Evolutionary conservation across 306 rosid genomes (phyloP).

Genomic region (Rosa chinensis): DNA sequence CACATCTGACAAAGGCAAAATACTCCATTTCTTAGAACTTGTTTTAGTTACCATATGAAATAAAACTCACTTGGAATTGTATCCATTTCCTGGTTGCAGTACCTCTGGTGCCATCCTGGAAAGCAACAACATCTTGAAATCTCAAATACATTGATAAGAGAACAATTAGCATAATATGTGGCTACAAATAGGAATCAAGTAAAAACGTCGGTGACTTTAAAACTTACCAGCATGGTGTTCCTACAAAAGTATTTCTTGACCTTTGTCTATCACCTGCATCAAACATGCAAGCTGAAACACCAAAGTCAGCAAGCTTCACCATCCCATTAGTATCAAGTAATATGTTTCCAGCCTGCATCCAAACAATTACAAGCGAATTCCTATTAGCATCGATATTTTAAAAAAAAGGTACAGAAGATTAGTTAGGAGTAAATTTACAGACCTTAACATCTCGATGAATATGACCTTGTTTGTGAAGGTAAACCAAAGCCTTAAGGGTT

Average conservation of each 20-base stretch:
- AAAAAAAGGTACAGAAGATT: neutral
- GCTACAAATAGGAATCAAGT: neutral
- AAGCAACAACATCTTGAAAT: slow-evolving; percentile 13
- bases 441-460: slow-evolving; percentile 97
- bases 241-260: slow-evolving; percentile 84
- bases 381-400: slow-evolving; percentile 7
- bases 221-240: slow-evolving; percentile 95
- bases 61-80: slow-evolving; percentile 84
- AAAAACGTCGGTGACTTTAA: neutral
- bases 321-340: slow-evolving; percentile 69
- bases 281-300: slow-evolving; percentile 97
- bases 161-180: slow-evolving; percentile 1
- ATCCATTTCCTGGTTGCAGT: slow-evolving; percentile 96
- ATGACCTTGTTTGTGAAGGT: slow-evolving; percentile 91
- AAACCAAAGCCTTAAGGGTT: slow-evolving; percentile 84
- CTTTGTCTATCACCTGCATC: slow-evolving; percentile 95
- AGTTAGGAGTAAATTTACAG: neutral
- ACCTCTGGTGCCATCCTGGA: slow-evolving; percentile 99
- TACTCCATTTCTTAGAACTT: neutral
- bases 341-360: slow-evolving; percentile 83
- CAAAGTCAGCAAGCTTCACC: slow-evolving; percentile 94
- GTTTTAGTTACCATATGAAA: slow-evolving; percentile 1
- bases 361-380: slow-evolving; percentile 12
- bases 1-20: neutral
- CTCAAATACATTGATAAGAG: slow-evolving; percentile 14